phyloP scores from a whole-genome alignment of 73 alveolate genomes.

The Tetrahymena elliotti region DNA sequence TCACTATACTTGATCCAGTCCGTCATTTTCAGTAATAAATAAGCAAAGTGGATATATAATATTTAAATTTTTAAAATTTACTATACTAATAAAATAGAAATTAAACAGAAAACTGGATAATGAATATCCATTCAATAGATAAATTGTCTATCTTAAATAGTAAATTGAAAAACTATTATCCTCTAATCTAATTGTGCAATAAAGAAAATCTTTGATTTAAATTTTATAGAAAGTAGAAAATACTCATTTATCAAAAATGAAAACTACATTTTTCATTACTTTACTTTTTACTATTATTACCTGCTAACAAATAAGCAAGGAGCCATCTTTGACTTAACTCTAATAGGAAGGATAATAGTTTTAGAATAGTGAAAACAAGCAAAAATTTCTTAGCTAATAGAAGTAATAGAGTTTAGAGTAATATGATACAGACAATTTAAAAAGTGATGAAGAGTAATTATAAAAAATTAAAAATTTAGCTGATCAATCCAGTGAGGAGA shows the following conservation, averaged over 20 bases:
- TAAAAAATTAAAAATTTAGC: neutral
- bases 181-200: neutral
- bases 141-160: neutral
- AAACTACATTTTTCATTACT: neutral
- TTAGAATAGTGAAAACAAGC: neutral
- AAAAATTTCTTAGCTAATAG: neutral
- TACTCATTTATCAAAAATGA: neutral
- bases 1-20: neutral
- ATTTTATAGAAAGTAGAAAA: neutral
- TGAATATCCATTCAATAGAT: neutral
- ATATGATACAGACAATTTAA: too few relatives aligned
- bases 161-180: too few relatives aligned
- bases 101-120: neutral
- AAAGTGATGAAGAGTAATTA: neutral
- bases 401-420: neutral
- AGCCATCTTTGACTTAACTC: neutral
- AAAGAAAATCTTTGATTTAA: too few relatives aligned
- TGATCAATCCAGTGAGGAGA: neutral
- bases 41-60: neutral
- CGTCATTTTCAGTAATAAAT: neutral
- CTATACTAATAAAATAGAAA: too few relatives aligned
- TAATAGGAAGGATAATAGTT: neutral
- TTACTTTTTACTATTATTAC: too few relatives aligned
- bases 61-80: too few relatives aligned
- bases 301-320: neutral